Evolutionary conservation across 306 rosid genomes (phyloP).

Genomic region (Vigna nakashimae): DNA sequence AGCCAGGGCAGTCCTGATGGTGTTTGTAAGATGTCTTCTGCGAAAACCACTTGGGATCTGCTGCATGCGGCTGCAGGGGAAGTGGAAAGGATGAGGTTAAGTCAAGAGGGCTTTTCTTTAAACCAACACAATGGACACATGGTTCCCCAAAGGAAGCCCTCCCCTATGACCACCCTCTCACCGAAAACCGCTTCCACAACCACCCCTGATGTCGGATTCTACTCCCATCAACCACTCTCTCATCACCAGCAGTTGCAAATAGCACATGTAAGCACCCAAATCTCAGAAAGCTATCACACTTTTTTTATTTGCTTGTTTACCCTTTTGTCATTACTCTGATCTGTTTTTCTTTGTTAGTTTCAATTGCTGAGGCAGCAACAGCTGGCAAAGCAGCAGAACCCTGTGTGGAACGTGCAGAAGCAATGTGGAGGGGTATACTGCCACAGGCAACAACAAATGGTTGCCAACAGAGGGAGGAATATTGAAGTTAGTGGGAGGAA

Average conservation of each 20-base stretch:
- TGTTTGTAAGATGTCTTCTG: slow-evolving; percentile 47
- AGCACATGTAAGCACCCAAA: slow-evolving; percentile 53
- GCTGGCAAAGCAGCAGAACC: slow-evolving; percentile 56
- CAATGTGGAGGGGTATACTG: slow-evolving; percentile 39
- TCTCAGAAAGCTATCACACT: not conserved
- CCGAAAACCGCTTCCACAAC: slow-evolving; percentile 7
- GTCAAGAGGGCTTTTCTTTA: slow-evolving; percentile 41
- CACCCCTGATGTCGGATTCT: slow-evolving; percentile 44
- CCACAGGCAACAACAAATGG: slow-evolving; percentile 38
- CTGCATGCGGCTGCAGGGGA: slow-evolving; percentile 88
- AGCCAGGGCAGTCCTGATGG: slow-evolving; percentile 70
- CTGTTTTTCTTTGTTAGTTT: slow-evolving; percentile 42
- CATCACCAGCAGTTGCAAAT: slow-evolving; percentile 63
- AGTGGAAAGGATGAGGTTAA: slow-evolving; percentile 70
- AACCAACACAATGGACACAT: slow-evolving; percentile 36
- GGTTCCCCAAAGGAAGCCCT: slow-evolving; percentile 44
- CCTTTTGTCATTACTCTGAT: not conserved
- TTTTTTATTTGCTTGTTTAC: not conserved
- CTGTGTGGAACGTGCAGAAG: slow-evolving; percentile 48
- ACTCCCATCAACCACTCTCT: slow-evolving; percentile 55
- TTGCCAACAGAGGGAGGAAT: slow-evolving; percentile 43
- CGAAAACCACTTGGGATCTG: slow-evolving; percentile 76
- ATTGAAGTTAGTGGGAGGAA: slow-evolving; percentile 23
- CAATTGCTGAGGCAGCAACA: slow-evolving; percentile 68
- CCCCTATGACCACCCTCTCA: slow-evolving; percentile 44